Evolutionary conservation across 2,329 filamentous ascomycete genomes (phyloP).

Genomic region (Trematosphaeria pertusa): DNA sequence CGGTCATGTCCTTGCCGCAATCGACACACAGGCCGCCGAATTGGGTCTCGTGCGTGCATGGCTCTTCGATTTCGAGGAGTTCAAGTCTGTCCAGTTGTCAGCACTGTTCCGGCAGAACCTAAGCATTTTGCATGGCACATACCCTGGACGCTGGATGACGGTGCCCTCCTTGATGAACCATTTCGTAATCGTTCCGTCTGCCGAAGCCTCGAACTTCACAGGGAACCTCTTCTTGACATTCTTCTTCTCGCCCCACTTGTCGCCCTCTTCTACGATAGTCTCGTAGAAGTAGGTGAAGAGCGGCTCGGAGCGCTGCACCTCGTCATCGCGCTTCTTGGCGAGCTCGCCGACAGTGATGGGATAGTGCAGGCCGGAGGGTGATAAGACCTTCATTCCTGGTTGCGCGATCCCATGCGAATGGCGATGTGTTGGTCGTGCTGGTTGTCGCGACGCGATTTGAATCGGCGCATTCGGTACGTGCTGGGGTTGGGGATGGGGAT

Average conservation of each 20-base stretch:
- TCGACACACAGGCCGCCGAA: conserved; percentile 89
- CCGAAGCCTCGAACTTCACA: conserved; percentile 81
- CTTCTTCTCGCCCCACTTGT: conserved; percentile 77
- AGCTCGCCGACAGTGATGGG: conserved; percentile 91
- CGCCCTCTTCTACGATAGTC: conserved; percentile 70
- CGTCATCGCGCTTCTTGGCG: conserved; percentile 76
- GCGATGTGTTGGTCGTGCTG: conserved; percentile 18
- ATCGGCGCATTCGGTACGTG: conserved; percentile 41
- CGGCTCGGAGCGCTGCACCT: conserved; percentile 76
- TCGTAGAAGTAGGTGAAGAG: conserved; percentile 89
- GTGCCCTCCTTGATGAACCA: conserved; percentile 77
- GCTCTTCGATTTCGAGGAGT: conserved; percentile 82
- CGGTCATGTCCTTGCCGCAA: conserved; percentile 96
- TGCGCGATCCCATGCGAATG: conserved; percentile 40
- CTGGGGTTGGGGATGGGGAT: conserved; percentile 13
- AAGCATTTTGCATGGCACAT: conserved; percentile 29
- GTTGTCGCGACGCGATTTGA: conserved; percentile 35
- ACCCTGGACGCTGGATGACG: conserved; percentile 60
- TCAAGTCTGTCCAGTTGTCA: conserved; percentile 53
- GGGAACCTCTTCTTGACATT: conserved; percentile 74
- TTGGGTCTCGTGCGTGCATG: conserved; percentile 89
- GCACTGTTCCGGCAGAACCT: conserved; percentile 5
- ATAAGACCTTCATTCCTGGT: conserved; percentile 57
- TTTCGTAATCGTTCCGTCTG: conserved; percentile 77
- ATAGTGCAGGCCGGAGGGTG: conserved; percentile 72